Evolutionary conservation across 1,284 basidiomycete species (phyloP).

Genomic region (Anthracocystis walkeri): DNA sequence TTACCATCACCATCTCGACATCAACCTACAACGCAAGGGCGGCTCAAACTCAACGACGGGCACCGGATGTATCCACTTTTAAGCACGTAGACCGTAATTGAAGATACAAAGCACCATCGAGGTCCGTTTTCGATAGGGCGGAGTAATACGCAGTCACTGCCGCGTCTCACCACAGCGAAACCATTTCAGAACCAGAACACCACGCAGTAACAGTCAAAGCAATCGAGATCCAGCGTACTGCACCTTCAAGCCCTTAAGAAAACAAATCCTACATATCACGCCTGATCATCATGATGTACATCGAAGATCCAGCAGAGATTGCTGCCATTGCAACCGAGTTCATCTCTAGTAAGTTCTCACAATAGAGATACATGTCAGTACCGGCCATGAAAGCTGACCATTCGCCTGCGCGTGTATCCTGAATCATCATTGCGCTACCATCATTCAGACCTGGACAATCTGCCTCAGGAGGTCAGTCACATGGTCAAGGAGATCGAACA

Average conservation of each 20-base stretch:
- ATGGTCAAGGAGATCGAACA: conserved; percentile 67
- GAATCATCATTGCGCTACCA: not conserved
- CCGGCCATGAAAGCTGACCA: not conserved
- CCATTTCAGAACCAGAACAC: not conserved
- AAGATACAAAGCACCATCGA: too few species aligned
- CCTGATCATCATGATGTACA: conserved; percentile 35
- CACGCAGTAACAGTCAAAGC: not conserved
- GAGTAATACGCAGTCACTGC: not conserved
- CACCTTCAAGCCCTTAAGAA: too few species aligned
- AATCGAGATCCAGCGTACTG: not conserved
- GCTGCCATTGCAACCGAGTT: conserved; percentile 65
- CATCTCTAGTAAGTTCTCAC: conserved; percentile 39
- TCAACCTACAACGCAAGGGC: not conserved
- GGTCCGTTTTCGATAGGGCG: too few species aligned
- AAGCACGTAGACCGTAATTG: not conserved
- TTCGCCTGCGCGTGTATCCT: not conserved
- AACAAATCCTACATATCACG: not conserved
- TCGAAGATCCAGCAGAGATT: conserved; percentile 67
- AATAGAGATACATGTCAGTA: not conserved
- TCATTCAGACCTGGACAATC: conserved; percentile 54
- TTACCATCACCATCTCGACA: conserved; percentile 27
- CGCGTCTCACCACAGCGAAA: not conserved
- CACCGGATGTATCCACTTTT: too few species aligned
- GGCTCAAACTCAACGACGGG: not conserved
- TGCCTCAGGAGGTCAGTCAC: conserved; percentile 66